A percentile compares a stretch with the other conserved stretches of the same genome.
phyloP scores from a whole-genome alignment of 148 eudicot genomes.

The Rhododendron williamsianum region DNA sequence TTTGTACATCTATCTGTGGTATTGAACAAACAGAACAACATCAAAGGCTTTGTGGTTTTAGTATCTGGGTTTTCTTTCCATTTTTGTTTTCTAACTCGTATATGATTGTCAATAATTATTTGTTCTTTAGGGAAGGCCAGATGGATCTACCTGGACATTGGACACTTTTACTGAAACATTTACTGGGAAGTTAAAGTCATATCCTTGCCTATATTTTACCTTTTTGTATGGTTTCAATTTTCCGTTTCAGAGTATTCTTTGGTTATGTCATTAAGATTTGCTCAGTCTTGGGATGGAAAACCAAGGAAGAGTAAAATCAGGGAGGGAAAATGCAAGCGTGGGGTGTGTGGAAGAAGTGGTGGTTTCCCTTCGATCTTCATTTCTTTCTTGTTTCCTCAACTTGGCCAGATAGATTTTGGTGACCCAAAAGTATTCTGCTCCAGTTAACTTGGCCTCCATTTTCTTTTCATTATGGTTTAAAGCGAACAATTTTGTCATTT shows the following conservation, averaged over 20 bases:
- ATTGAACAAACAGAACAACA: not conserved
- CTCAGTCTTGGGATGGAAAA: not conserved
- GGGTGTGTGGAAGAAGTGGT: not conserved
- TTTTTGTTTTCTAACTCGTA: not conserved
- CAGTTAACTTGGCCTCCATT: not conserved
- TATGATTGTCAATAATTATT: not conserved
- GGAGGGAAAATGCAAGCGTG: not conserved
- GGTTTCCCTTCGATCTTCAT: not conserved
- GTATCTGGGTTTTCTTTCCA: not conserved
- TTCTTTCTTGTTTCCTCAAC: not conserved
- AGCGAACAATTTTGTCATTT: not conserved
- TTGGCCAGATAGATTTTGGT: conserved; percentile 8
- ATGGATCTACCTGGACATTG: conserved; percentile 66
- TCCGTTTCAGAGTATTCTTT: not conserved
- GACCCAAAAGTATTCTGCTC: not conserved
- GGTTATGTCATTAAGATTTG: not conserved
- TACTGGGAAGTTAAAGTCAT: conserved; percentile 60
- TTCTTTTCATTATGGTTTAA: not conserved
- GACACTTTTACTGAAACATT: conserved; percentile 58
- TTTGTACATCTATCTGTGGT: not conserved
- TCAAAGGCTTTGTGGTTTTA: not conserved
- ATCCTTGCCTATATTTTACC: conserved; percentile 49
- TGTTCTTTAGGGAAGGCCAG: conserved; percentile 32
- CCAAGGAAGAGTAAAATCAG: not conserved
- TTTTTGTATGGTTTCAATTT: not conserved